Base-by-base conservation (phyloP, 768 basidiomycete species). In the Leccinum barrowsii region DNA sequence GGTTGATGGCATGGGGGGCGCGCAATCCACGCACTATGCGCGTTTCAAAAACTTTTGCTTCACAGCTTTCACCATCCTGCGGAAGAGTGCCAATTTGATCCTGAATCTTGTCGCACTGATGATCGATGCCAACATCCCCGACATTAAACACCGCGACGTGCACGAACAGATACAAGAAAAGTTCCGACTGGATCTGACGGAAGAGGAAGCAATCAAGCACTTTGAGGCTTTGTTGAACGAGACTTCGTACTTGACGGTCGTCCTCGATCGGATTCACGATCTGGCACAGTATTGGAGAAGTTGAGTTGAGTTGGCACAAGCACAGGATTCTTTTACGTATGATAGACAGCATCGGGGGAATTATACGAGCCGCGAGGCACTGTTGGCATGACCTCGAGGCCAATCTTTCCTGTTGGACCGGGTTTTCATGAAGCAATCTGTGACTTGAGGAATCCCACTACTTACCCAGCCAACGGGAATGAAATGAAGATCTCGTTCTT, bases 1-100 rank as follows among this genome's bases (percentile, higher is more conserved):
- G 97, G 93, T 98, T 0, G 97, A 99, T 70, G 96, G 92, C 11
- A 96, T 99, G 94, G 97, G 97, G n/a, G 96, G 97, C 11, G 87
- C 92, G 1, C 85, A 90, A 67, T 96, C 94, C 6, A 83, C 89
- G n/a, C 96, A 98, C 71, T 98, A 98, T 73, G 84, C 87, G 24
- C 88, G 95, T 30, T 99, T 99, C 85, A 94, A 98, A 74, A 89
- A 85, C 65, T 89, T 94, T 63, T 97, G 93, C 72, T 96, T 95
- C 74, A 98, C 96, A n/a, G 97, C 94, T 1, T 98, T 98, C 75
- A 91, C 90, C 54, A 94, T 92, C 67, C 82, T 98, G 56, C 86
- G 96, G 64, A 98, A 98, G 80, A 94, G 91, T 69, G 93, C 96
- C 44, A 98, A 98, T 77, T 84, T 99, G 51, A 95, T 99, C 55